Evolutionary conservation across 345 rosid species (phyloP).

Genomic region (Acer campestre): DNA sequence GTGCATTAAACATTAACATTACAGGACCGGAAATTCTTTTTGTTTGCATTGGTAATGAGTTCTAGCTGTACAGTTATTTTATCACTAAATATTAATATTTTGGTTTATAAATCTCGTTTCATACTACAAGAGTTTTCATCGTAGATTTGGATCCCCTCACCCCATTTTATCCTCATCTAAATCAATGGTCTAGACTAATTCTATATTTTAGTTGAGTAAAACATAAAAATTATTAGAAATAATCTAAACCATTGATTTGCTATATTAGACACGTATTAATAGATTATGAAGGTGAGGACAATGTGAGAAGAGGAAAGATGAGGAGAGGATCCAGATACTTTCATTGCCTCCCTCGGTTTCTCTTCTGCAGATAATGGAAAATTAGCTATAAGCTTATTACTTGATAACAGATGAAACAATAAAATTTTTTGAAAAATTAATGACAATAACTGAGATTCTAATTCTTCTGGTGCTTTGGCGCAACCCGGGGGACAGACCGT

Average conservation of each 20-base stretch:
- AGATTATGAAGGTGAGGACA: too few relatives aligned
- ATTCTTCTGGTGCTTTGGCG: neutral
- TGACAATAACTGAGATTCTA: neutral
- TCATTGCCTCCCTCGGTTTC: neutral
- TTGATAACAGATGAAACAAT: neutral
- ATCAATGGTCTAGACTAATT: too few relatives aligned
- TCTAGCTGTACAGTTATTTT: neutral
- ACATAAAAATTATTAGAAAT: too few relatives aligned
- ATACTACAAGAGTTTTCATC: neutral
- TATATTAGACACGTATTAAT: too few relatives aligned
- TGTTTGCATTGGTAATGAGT: neutral
- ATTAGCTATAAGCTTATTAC: neutral
- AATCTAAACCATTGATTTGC: too few relatives aligned
- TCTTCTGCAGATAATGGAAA: neutral
- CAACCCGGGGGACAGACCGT: neutral
- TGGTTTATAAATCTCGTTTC: neutral
- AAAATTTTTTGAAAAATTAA: neutral
- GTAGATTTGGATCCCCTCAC: too few relatives aligned
- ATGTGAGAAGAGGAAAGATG: too few relatives aligned
- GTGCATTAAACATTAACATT: neutral
- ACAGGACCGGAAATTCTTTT: neutral
- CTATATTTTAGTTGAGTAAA: too few relatives aligned
- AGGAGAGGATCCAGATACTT: too few relatives aligned
- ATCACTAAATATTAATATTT: neutral
- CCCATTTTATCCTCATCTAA: too few relatives aligned